Evolutionary conservation across 2,329 filamentous ascomycete species (phyloP).

Genomic region (Exophiala sp.): DNA sequence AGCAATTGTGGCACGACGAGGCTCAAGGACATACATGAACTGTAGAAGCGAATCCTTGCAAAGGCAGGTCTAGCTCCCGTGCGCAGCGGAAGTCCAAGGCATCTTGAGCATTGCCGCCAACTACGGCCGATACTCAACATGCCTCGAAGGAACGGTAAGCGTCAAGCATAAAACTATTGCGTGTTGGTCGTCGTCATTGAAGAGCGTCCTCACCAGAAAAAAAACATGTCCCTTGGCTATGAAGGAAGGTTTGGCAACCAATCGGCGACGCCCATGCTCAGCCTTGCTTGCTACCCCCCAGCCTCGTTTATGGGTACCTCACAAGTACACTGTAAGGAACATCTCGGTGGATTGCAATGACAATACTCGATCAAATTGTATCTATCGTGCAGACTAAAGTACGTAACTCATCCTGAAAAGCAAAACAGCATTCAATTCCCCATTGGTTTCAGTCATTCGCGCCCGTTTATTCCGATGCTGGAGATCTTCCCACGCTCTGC

Average conservation of each 20-base stretch:
- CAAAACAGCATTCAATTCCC: background rate
- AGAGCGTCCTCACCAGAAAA: too few species aligned
- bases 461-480: conserved; percentile 1
- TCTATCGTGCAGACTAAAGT: background rate
- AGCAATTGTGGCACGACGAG: too few species aligned
- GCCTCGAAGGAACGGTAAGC: conserved; percentile 17
- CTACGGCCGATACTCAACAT: conserved; percentile 35
- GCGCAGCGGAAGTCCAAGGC: conserved; percentile 38
- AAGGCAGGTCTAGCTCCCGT: conserved; percentile 29
- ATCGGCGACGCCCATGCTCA: background rate
- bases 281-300: background rate
- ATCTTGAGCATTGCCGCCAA: conserved; percentile 45
- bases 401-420: background rate
- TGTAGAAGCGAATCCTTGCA: conserved; percentile 29
- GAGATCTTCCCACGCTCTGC: conserved; percentile 5
- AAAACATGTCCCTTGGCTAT: background rate
- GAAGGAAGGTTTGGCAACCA: background rate
- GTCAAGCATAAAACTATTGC: background rate
- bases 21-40: conserved; percentile 27
- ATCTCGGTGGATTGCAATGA: background rate
- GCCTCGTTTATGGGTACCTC: too few species aligned
- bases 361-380: background rate
- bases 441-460: background rate
- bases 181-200: background rate
- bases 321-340: too few species aligned